Evolutionary conservation across 805 yeast species (phyloP), one percentile per base, ranked within the genome.

Genomic region (Metschnikowia shivogae): DNA sequence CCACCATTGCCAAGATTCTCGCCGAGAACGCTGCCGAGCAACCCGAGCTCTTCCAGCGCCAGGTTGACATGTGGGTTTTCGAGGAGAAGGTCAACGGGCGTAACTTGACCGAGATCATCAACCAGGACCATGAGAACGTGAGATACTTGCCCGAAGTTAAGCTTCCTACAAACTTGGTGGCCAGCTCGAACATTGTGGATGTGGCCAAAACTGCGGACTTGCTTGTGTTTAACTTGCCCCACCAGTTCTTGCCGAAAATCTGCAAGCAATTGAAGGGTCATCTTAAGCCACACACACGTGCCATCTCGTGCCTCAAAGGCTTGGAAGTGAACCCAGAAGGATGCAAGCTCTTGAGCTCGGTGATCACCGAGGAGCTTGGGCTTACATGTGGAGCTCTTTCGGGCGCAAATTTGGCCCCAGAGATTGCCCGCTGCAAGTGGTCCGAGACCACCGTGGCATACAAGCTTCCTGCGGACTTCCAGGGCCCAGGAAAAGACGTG

Each of bases 381-480:
- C 80, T 93, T 49, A 80, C 86, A 66, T 90, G 98, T 73, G 99
- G 99, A 69, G 98, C 95, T 17, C 77, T 93, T 44, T 86, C 96
- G 1, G 99, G 99, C 51, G 99, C 99, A 45, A 93, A 93, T 73
- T 77, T 93, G 58, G 99, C 99, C 36, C 89, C 95, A 39, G 99
- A 93, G 68, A 96, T 93, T 49, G 99, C 99, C 49, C 80, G 79
- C 64, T 87, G 88, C 68, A 86, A 86, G 69, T 93, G 96, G 95
- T 89, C 97, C 14, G 99, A 93, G 72, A 93, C 99, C 48, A 90
- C 99, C 10, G 89, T 93, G 53, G 99, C 97, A 19, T 93, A 88
- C 72, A 81, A 78, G 46, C 60, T 74, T 20, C 96, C 97, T 46
- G 62, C 62, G 24, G 88, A 89, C 67, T 84, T 73, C 72, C 68